A percentile compares a stretch with the other conserved stretches of the same genome.
These are phyloP conservation scores for Plasmodium sp. DNA, from an alignment of 169 alveolate species.

Conservation along the genomic window DNA sequence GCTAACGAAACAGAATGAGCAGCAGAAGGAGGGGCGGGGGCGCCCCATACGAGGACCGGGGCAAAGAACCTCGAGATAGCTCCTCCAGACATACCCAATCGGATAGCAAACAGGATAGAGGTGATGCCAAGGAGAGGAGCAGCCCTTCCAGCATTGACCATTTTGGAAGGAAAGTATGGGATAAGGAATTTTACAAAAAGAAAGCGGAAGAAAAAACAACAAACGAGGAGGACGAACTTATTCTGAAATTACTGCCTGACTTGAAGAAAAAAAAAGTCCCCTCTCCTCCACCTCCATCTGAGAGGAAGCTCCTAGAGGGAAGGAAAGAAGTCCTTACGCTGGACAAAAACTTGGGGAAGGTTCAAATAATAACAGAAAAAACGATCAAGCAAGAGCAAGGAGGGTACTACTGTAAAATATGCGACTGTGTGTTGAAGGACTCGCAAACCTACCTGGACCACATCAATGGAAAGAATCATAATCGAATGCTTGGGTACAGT, in stretches of 20 bases:
- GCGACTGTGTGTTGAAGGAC: conserved; percentile 91
- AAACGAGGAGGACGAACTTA: conserved; percentile 80
- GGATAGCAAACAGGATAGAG: not conserved
- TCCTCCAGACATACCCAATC: not conserved
- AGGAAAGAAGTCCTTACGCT: conserved; percentile 82
- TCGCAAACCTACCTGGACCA: conserved; percentile 94
- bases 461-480: conserved; percentile 93
- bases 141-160: conserved; percentile 75
- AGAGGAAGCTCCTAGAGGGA: conserved; percentile 84
- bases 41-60: not conserved
- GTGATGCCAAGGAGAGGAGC: not conserved
- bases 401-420: conserved; percentile 89
- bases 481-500: conserved; percentile 93
- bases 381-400: conserved; percentile 90
- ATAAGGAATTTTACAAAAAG: conserved; percentile 80
- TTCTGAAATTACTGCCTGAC: conserved; percentile 75
- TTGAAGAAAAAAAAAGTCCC: conserved; percentile 70
- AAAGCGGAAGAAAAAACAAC: conserved; percentile 74
- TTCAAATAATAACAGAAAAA: conserved; percentile 83
- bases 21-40: not conserved
- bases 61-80: not conserved
- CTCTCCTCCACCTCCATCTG: conserved; percentile 80
- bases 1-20: not conserved
- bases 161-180: conserved; percentile 87
- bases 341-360: conserved; percentile 85